Evolutionary conservation across 768 basidiomycete genomes (phyloP).

Genomic region (Amanita pallidorosea): DNA sequence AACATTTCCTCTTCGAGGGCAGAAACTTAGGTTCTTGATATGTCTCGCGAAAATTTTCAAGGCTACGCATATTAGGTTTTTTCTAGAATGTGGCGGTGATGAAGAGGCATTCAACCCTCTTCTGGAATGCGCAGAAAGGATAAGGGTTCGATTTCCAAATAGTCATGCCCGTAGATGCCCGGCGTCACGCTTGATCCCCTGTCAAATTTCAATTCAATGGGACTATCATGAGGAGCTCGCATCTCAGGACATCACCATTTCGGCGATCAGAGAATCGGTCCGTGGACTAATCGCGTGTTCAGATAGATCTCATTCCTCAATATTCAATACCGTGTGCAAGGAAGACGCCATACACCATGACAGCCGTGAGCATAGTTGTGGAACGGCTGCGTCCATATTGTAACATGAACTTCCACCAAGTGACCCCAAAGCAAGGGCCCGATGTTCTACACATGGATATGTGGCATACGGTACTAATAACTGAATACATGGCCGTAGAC

Average conservation of each 20-base stretch:
- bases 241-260: neutral
- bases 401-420: neutral
- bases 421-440: neutral
- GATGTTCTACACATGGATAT: neutral
- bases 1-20: neutral
- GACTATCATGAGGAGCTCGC: neutral
- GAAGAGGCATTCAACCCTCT: neutral
- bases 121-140: neutral
- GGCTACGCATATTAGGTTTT: neutral
- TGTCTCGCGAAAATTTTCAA: neutral
- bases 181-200: neutral
- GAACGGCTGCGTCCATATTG: neutral
- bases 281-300: neutral
- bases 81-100: constrained; percentile 1
- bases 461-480: neutral
- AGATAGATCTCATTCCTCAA: neutral
- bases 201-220: neutral
- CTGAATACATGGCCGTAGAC: neutral
- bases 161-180: constrained; percentile 1
- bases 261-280: neutral
- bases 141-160: neutral
- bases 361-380: neutral
- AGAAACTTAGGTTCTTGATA: neutral
- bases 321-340: neutral
- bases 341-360: neutral